Evolutionary conservation across 2,329 filamentous ascomycete genomes (phyloP).

Genomic region (Polychaeton citri): DNA sequence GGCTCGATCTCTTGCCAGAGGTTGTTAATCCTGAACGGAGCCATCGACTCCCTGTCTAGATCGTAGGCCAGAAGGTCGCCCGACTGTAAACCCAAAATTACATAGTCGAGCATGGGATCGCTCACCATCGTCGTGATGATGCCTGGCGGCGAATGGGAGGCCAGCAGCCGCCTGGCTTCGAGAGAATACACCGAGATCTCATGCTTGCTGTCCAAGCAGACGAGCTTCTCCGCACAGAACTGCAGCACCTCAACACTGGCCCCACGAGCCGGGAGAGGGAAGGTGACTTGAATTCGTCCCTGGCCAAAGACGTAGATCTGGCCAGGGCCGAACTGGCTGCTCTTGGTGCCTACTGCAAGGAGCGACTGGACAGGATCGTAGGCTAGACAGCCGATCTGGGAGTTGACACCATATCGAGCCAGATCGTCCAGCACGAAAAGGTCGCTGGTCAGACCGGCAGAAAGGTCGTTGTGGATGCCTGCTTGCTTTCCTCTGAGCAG

Average conservation of each 20-base stretch:
- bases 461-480: slow-evolving; percentile 84
- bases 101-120: slow-evolving; percentile 89
- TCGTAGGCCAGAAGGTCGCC: slow-evolving; percentile 88
- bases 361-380: slow-evolving; percentile 93
- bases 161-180: slow-evolving; percentile 51
- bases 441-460: slow-evolving; percentile 62
- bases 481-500: slow-evolving; percentile 88
- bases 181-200: slow-evolving; percentile 77
- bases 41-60: slow-evolving; percentile 64
- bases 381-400: slow-evolving; percentile 58
- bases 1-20: slow-evolving; percentile 68
- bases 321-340: slow-evolving; percentile 72
- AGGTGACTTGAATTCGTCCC: slow-evolving; percentile 61
- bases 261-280: slow-evolving; percentile 52
- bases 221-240: slow-evolving; percentile 73
- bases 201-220: slow-evolving; percentile 75
- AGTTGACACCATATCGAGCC: slow-evolving; percentile 61
- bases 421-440: slow-evolving; percentile 74
- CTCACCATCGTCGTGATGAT: slow-evolving; percentile 61
- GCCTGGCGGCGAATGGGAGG: slow-evolving; percentile 63
- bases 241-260: slow-evolving; percentile 65
- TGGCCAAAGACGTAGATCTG: slow-evolving; percentile 84
- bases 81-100: slow-evolving; percentile 53
- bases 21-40: slow-evolving; percentile 72
- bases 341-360: slow-evolving; percentile 78